Conservation (phyloP, 2,329 filamentous ascomycete genomes). For the Geoglossum cookeanum region DNA sequence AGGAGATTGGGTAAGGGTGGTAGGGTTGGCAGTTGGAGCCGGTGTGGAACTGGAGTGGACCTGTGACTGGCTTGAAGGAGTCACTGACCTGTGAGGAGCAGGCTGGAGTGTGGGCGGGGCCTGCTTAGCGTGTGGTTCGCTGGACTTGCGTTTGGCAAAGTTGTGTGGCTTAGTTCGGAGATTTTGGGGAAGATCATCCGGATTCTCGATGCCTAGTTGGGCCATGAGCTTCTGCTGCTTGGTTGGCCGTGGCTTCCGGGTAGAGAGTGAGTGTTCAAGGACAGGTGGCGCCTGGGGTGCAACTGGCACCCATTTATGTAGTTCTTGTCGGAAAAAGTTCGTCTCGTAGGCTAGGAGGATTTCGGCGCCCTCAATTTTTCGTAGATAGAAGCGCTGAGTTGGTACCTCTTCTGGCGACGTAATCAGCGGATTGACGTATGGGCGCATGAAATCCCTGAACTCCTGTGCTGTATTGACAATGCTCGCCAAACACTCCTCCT, state of each 20-base stretch:
- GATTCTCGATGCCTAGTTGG: conserved; percentile 72
- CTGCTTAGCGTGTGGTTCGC: conserved; percentile 20
- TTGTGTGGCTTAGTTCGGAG: conserved; percentile 61
- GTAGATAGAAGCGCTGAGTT: conserved; percentile 81
- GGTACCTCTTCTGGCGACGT: conserved; percentile 72
- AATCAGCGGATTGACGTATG: conserved; percentile 63
- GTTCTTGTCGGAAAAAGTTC: conserved; percentile 91
- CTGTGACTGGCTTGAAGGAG: conserved; percentile 1
- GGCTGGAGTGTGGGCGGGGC: conserved; percentile 2
- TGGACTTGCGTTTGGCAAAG: conserved; percentile 47
- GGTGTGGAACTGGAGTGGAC: neutral
- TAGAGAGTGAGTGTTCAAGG: conserved; percentile 72
- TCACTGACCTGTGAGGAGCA: conserved; percentile 1
- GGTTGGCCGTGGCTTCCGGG: conserved; percentile 84
- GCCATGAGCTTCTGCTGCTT: conserved; percentile 92
- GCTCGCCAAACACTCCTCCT: conserved; percentile 67
- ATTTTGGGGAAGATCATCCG: conserved; percentile 72
- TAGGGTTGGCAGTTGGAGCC: neutral
- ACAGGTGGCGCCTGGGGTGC: conserved; percentile 72
- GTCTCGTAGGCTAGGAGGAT: conserved; percentile 81
- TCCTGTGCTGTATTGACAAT: conserved; percentile 72
- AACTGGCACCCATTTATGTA: conserved; percentile 88
- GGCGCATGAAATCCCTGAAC: conserved; percentile 66
- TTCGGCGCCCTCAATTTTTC: conserved; percentile 93
- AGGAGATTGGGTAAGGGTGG: neutral